phyloP scores from a whole-genome alignment of 208 protist genomes.

The Acanthamoeba polyphaga region DNA sequence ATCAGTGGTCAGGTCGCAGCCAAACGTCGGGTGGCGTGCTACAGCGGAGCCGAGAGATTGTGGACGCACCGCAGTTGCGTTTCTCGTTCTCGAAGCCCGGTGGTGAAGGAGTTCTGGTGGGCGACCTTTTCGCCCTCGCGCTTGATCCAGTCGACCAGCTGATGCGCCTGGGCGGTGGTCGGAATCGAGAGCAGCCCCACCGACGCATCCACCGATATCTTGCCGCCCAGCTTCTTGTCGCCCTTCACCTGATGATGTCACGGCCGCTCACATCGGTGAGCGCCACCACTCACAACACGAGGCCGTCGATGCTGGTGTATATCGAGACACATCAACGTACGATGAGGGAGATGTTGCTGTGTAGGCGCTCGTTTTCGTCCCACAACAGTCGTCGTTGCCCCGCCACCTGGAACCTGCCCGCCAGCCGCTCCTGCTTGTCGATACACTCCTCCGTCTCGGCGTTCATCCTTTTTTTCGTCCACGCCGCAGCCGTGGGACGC shows the following conservation, averaged over 20 bases:
- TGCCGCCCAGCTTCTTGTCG: neutral
- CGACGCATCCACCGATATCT: neutral
- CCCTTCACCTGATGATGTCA: slow-evolving; percentile 13
- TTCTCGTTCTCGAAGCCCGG: slow-evolving; percentile 17
- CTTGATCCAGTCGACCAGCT: slow-evolving; percentile 10
- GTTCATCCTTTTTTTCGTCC: neutral
- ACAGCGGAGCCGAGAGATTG: too few relatives aligned
- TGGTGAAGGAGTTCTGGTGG: neutral
- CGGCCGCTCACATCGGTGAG: too few relatives aligned
- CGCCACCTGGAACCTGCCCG: neutral
- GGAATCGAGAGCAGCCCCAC: slow-evolving; percentile 54
- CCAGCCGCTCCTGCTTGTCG: neutral
- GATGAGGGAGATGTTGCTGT: neutral
- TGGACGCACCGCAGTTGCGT: slow-evolving; percentile 47
- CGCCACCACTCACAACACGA: too few relatives aligned
- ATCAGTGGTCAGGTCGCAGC: too few relatives aligned
- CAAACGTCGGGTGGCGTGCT: too few relatives aligned
- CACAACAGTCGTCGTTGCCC: neutral
- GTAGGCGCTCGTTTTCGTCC: neutral
- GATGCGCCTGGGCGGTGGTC: neutral
- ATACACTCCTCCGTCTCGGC: slow-evolving; percentile 18
- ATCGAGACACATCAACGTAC: neutral
- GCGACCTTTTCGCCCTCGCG: slow-evolving; percentile 1
- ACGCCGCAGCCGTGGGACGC: too few relatives aligned
- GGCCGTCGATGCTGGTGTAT: neutral